These are phyloP conservation scores for Diplodia corticola DNA, from an alignment of 2,329 filamentous ascomycete species.

Conservation along the genomic window DNA sequence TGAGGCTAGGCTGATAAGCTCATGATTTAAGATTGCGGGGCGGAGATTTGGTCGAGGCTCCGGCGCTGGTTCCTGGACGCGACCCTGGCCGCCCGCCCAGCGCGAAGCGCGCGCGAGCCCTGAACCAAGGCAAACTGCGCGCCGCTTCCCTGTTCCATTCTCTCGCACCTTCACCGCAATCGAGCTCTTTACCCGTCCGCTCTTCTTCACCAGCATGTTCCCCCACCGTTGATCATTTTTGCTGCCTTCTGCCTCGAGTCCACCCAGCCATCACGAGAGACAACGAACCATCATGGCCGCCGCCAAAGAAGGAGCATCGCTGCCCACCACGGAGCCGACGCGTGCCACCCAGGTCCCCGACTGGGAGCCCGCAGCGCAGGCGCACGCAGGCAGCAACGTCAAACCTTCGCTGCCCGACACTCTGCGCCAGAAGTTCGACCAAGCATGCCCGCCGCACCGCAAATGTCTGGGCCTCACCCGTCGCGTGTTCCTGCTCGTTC, in stretches of 20 bases:
- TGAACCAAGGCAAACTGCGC: slow-evolving; percentile 5
- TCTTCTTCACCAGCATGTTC: neutral
- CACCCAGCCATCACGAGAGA: slow-evolving; percentile 6
- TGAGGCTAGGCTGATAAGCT: slow-evolving; percentile 14
- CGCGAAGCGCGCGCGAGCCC: neutral
- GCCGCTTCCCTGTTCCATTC: neutral
- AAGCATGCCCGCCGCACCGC: neutral
- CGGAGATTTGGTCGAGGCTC: neutral
- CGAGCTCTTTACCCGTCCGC: neutral
- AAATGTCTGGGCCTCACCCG: slow-evolving; percentile 9
- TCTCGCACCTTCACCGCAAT: neutral
- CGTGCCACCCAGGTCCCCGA: slow-evolving; percentile 15
- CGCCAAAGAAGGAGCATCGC: neutral
- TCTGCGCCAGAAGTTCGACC: slow-evolving; percentile 10
- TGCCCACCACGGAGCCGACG: neutral
- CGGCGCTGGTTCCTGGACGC: neutral
- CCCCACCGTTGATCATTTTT: neutral
- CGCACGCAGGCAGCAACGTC: neutral
- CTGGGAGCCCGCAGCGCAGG: slow-evolving; percentile 16
- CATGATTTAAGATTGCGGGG: slow-evolving; percentile 10
- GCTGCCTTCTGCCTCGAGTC: neutral
- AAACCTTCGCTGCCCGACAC: neutral
- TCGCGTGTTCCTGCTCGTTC: slow-evolving; percentile 5
- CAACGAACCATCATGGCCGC: neutral
- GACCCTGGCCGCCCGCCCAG: neutral